Evolutionary conservation across 805 yeast species (phyloP).

Genomic region (Saccharomycopsis guyanensis): DNA sequence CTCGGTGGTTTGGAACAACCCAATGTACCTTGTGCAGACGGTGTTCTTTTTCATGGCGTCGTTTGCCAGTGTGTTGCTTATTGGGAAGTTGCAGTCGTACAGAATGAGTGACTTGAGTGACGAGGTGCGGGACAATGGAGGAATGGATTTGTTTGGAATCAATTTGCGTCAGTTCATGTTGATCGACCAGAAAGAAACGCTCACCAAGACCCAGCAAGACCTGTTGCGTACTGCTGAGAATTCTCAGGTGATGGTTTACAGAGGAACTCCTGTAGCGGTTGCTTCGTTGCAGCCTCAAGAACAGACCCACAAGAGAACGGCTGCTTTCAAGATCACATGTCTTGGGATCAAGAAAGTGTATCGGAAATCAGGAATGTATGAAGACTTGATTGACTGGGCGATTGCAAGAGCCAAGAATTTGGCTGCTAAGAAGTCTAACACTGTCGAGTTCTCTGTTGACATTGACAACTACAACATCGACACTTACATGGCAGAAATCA

Average conservation of each 20-base stretch:
- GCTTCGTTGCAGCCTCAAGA: conserved; percentile 40
- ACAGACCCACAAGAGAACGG: conserved; percentile 24
- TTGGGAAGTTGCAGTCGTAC: conserved; percentile 37
- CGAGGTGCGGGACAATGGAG: conserved; percentile 30
- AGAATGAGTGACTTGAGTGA: conserved; percentile 38
- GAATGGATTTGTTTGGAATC: conserved; percentile 40
- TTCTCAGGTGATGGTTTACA: conserved; percentile 50
- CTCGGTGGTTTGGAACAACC: conserved; percentile 13
- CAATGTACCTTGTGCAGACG: conserved; percentile 27
- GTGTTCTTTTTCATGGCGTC: conserved; percentile 34
- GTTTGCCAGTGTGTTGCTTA: conserved; percentile 33
- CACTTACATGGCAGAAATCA: neutral
- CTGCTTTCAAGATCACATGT: conserved; percentile 35
- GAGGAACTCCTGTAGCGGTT: conserved; percentile 67
- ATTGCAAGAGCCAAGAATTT: conserved; percentile 34
- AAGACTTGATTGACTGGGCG: conserved; percentile 58
- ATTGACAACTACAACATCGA: neutral
- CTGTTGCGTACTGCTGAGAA: conserved; percentile 24
- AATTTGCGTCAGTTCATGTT: conserved; percentile 43
- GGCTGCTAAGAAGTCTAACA: neutral
- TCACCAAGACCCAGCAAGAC: conserved; percentile 30
- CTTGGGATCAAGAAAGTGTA: conserved; percentile 65
- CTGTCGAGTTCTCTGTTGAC: neutral
- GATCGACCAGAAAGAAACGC: conserved; percentile 23
- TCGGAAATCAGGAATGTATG: conserved; percentile 52